phyloP scores from a whole-genome alignment of 1,284 basidiomycete species.

The Vanrija pseudolonga region DNA sequence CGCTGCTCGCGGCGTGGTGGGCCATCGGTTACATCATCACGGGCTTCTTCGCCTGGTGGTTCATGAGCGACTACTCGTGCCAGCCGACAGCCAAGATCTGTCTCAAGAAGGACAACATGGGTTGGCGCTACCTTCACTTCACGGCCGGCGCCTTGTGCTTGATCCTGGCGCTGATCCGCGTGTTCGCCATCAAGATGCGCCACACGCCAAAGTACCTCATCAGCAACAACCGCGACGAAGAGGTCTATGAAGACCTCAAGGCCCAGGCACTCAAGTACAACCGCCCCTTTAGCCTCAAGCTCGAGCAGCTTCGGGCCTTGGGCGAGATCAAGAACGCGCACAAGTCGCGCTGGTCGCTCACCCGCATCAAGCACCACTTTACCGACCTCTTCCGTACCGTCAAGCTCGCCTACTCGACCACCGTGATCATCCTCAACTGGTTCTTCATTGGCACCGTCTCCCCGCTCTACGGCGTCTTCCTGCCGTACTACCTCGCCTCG shows the following conservation, averaged over 20 bases:
- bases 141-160: constrained; percentile 54
- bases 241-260: constrained; percentile 36
- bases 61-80: constrained; percentile 53
- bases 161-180: constrained; percentile 44
- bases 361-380: constrained; percentile 40
- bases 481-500: constrained; percentile 56
- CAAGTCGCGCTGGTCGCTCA: too few relatives aligned
- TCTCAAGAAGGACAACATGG: constrained; percentile 29
- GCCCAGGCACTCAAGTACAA: too few relatives aligned
- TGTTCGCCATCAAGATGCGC: constrained; percentile 51
- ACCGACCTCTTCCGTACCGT: constrained; percentile 56
- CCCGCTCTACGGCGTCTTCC: constrained; percentile 51
- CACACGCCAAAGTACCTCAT: constrained; percentile 56
- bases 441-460: constrained; percentile 54
- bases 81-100: constrained; percentile 5
- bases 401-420: constrained; percentile 56
- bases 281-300: too few relatives aligned
- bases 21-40: constrained; percentile 53
- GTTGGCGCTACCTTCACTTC: constrained; percentile 56
- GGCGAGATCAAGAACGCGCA: too few relatives aligned
- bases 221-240: constrained; percentile 58
- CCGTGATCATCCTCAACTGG: constrained; percentile 58
- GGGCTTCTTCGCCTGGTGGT: constrained; percentile 54
- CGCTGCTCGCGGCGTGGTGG: constrained; percentile 62
- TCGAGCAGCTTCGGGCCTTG: too few relatives aligned